A percentile compares a stretch with the other conserved stretches of the same genome.
Evolutionary conservation across 805 yeast species (phyloP).

Genomic region (Candida loeiensis): DNA sequence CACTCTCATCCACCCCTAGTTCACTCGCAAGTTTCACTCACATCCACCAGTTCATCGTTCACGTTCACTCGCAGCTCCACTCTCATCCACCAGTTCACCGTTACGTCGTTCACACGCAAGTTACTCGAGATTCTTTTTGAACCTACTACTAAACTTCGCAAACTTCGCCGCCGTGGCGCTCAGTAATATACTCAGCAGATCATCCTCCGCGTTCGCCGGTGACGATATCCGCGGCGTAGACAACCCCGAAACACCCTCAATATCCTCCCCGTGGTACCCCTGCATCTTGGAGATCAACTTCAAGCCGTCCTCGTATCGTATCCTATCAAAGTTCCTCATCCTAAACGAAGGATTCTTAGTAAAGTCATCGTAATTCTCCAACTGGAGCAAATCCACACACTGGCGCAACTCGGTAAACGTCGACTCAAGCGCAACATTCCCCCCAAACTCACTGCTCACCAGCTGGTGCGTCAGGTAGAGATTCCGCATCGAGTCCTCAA

Average conservation of each 20-base stretch:
- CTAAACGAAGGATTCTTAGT: constrained; percentile 44
- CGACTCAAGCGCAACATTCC: constrained; percentile 56
- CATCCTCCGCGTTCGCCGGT: constrained; percentile 14
- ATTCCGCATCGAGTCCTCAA: constrained; percentile 54
- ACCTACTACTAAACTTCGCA: constrained; percentile 18
- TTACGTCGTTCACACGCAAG: neutral
- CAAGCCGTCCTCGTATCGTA: constrained; percentile 70
- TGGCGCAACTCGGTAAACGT: constrained; percentile 80
- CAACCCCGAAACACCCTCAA: constrained; percentile 12
- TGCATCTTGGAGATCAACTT: constrained; percentile 53
- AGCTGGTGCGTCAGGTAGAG: constrained; percentile 25
- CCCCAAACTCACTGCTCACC: constrained; percentile 21
- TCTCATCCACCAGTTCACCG: no score
- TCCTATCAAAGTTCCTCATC: constrained; percentile 61
- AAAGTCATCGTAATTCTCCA: constrained; percentile 63
- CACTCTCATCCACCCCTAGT: no score
- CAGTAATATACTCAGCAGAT: constrained; percentile 19
- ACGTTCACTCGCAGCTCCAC: no score
- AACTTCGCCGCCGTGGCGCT: constrained; percentile 17
- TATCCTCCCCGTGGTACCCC: constrained; percentile 15
- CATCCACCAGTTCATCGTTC: no score
- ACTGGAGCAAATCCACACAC: constrained; percentile 65
- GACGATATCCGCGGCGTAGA: constrained; percentile 8
- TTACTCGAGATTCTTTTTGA: constrained; percentile 13
- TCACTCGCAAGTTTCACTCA: no score